phyloP scores from a whole-genome alignment of 1,284 basidiomycete genomes.

The Ganoderma sp. region DNA sequence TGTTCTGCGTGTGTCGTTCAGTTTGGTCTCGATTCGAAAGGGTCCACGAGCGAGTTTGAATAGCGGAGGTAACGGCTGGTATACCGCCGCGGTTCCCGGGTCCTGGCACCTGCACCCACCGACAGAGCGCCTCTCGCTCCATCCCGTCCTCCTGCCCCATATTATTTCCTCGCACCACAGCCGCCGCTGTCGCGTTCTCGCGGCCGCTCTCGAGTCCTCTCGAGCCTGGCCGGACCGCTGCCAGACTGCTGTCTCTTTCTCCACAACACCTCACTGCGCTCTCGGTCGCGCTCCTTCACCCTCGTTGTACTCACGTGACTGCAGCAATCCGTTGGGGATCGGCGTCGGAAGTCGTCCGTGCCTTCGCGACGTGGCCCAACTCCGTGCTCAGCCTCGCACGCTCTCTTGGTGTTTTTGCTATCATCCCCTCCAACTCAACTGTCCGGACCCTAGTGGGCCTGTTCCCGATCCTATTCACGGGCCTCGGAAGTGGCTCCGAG shows the following conservation, averaged over 20 bases:
- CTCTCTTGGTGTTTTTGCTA: not conserved
- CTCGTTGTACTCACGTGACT: constrained; percentile 23
- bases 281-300: not conserved
- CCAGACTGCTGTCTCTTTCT: not conserved
- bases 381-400: not conserved
- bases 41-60: not conserved
- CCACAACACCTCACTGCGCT: not conserved
- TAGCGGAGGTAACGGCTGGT: not conserved
- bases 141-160: constrained; percentile 8
- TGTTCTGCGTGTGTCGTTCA: not conserved
- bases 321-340: constrained; percentile 26
- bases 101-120: not conserved
- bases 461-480: not conserved
- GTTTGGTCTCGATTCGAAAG: not conserved
- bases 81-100: not conserved
- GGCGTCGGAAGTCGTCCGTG: constrained; percentile 12
- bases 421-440: not conserved
- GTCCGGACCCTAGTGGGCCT: not conserved
- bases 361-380: not conserved
- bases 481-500: not conserved
- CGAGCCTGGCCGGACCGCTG: constrained; percentile 21
- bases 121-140: constrained; percentile 16
- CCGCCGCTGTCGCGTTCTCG: constrained; percentile 4
- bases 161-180: constrained; percentile 4
- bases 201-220: constrained; percentile 30